Evolutionary conservation across 345 rosid species (phyloP), one percentile per base, ranked within the genome.

Genomic region (Laguncularia racemosa): DNA sequence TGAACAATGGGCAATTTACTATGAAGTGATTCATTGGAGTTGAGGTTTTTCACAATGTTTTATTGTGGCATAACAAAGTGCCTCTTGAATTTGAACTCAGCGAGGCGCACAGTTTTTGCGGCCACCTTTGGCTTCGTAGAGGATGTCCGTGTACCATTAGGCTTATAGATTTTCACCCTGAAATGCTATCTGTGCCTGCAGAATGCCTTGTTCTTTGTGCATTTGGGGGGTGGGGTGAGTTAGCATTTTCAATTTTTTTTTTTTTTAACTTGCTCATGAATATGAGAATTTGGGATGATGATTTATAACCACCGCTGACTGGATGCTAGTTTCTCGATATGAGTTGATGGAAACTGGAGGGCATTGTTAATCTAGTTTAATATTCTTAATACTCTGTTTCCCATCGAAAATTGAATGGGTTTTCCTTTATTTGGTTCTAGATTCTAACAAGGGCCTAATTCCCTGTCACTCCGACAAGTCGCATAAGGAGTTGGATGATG

Each of bases 21-120:
- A 23, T 61, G 55, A 64, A 64, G 62, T 57, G 50, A 56, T 57
- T 51, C 63, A 61, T 67, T 66, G 73, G 67, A 71, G 60, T 64
- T 20, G 58, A 55, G 44, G 20, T 33, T 46, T 56, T 56, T 14
- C n/a, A 46, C 28, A 56, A 12, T 5, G 6, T 12, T 12, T 47
- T 47, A 9, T 9, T 38, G 46, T 33, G 21, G 16, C 15, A 45
- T 43, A 45, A 20, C 57, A 54, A 45, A 54, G 57, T 55, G 58
- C 58, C 58, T 55, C 23, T 46, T 40, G 58, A 46, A 55, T 33
- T 55, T 55, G 58, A 55, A 55, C 18, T 14, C 18, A 47, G 14
- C 8, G 18, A 16, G 18, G 18, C 16, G 18, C 16, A 14, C 0
- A 14, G 6, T 12, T 47, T 11, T 16, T 13, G 50, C 14, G 50